Conservation (phyloP, 805 yeast genomes). For the Candida cerambycidarum region DNA sequence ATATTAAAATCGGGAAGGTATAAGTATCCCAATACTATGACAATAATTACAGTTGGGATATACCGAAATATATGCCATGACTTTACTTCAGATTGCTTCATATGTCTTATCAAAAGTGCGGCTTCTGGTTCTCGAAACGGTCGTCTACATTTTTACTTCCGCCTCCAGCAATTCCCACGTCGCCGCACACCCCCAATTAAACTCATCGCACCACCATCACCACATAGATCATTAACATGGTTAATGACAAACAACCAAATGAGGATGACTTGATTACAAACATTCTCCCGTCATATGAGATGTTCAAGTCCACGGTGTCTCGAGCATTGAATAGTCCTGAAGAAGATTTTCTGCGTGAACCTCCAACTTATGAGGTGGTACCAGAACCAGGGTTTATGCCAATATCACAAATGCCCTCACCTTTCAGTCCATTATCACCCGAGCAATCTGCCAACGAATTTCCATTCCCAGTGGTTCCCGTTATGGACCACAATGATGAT, state of each 20-base stretch:
- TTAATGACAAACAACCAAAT: background rate
- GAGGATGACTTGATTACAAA: slow-evolving; percentile 28
- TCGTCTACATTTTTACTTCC: background rate
- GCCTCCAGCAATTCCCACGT: background rate
- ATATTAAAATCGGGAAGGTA: background rate
- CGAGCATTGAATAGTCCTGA: slow-evolving; percentile 35
- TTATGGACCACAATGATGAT: slow-evolving; percentile 4
- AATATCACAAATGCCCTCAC: slow-evolving; percentile 16
- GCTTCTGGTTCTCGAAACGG: background rate
- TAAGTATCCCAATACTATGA: background rate
- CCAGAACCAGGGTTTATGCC: slow-evolving; percentile 20
- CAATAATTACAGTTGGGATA: background rate
- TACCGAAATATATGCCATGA: background rate
- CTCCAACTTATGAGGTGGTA: slow-evolving; percentile 37
- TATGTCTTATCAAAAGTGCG: slow-evolving; percentile 3
- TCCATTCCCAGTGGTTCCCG: slow-evolving; percentile 18
- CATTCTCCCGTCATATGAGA: slow-evolving; percentile 45
- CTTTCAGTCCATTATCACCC: slow-evolving; percentile 13
- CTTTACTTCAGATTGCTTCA: background rate
- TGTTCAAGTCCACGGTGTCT: slow-evolving; percentile 44
- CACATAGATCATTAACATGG: background rate
- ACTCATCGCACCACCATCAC: background rate
- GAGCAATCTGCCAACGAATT: slow-evolving; percentile 12
- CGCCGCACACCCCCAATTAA: slow-evolving; percentile 1
- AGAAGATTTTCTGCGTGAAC: slow-evolving; percentile 40